Evolutionary conservation across 2,329 filamentous ascomycete species (phyloP), one percentile per base, ranked within the genome.

Genomic region (Chaetomium sp.): DNA sequence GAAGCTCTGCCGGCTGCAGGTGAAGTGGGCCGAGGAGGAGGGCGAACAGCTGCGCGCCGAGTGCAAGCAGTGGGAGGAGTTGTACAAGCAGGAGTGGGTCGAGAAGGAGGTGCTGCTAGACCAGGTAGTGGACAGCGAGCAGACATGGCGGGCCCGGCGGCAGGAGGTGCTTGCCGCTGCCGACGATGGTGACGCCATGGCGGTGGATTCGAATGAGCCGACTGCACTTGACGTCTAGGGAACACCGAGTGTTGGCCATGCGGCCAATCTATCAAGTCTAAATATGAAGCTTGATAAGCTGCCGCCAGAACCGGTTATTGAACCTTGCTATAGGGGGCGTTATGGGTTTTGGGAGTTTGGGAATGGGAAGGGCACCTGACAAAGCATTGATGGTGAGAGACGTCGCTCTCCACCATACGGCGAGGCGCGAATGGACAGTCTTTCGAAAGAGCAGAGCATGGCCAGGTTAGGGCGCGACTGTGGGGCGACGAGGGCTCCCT

Each of bases 31-130:
- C 0, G 84, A 88, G 69, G 83, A 87, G 65, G 88, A 93, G 59
- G 80, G 82, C 64, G 87, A 90, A 60, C 76, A 81, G 47, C 79
- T 95, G 58, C 84, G 83, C 70, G 80, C 80, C 62, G 88, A 93
- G 74, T 86, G 87, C 69, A 86, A 88, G 68, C 79, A 80, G 51
- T 83, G 90, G 75, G 90, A 94, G 75, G 84, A 85, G 42, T 72
- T 82, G 13, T 88, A 90, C 75, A 86, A 86, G 74, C 82, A 87
- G 67, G 90, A 92, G 74, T 95, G 91, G 91, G 79, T 87, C 16
- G 87, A 91, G 76, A 94, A 94, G 76, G 91, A 95, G 76, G 83
- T 91, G 33, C 76, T 94, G 21, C 77, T 95, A n/a, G 86, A 91
- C 64, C 91, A 92, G 72, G 83, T 90, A 35, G 83, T 92, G 70